Conservation (phyloP, 2,329 filamentous ascomycete species). For the Fusarium buxicola region DNA sequence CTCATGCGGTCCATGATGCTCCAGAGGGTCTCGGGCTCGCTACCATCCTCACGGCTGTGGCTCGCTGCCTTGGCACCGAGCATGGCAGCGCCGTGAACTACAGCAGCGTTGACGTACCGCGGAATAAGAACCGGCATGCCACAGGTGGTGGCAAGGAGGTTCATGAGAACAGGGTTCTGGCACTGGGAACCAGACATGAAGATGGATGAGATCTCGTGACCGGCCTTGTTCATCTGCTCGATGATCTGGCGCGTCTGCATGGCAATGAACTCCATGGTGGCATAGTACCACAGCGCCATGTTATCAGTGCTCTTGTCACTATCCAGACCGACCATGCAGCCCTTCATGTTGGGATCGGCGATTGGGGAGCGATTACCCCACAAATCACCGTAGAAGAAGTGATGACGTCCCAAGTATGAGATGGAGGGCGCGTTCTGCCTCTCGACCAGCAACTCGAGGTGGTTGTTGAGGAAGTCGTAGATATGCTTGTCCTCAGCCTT, state of each 20-base stretch:
- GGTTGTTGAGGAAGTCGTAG: slow-evolving; percentile 93
- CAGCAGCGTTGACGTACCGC: slow-evolving; percentile 92
- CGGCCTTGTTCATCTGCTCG: slow-evolving; percentile 89
- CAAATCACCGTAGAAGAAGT: slow-evolving; percentile 98
- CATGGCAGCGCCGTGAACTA: slow-evolving; percentile 99
- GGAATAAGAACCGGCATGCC: slow-evolving; percentile 94
- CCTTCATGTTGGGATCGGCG: slow-evolving; percentile 93
- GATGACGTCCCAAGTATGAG: slow-evolving; percentile 88
- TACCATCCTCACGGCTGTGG: slow-evolving; percentile 71
- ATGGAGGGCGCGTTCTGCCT: slow-evolving; percentile 78
- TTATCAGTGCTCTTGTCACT: slow-evolving; percentile 89
- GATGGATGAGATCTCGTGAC: slow-evolving; percentile 89
- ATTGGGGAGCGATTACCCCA: slow-evolving; percentile 97
- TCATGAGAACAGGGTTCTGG: slow-evolving; percentile 93
- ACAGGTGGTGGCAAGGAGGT: slow-evolving; percentile 89
- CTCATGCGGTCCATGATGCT: slow-evolving; percentile 98
- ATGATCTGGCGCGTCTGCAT: slow-evolving; percentile 97
- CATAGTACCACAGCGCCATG: slow-evolving; percentile 92
- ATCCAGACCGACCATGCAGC: slow-evolving; percentile 86
- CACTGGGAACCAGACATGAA: slow-evolving; percentile 99
- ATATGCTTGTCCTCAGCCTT: slow-evolving; percentile 88
- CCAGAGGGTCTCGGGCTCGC: slow-evolving; percentile 90
- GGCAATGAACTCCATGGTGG: slow-evolving; percentile 97
- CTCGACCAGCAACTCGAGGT: slow-evolving; percentile 80
- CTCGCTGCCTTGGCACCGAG: slow-evolving; percentile 96